These are phyloP conservation scores for Salicornia ramosissima DNA, from an alignment of 148 eudicot species.

Conservation along the genomic window DNA sequence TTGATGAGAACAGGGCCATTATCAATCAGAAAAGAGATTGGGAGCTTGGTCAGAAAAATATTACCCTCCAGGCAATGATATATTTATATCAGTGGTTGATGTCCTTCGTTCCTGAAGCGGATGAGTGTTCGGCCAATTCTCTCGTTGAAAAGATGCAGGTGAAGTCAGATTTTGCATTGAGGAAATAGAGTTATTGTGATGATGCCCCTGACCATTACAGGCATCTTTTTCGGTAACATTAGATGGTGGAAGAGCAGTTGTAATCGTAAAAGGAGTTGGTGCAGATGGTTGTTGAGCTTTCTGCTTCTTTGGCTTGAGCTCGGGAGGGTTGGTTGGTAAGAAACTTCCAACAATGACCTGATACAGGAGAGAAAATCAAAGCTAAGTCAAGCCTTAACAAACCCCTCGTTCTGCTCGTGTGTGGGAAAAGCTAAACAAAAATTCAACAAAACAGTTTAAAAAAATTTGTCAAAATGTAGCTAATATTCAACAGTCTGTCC, in stretches of 20 bases:
- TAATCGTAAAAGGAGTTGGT: conserved; percentile 28
- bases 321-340: conserved; percentile 37
- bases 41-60: not conserved
- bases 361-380: conserved; percentile 4
- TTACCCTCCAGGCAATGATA: conserved; percentile 50
- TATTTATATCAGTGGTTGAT: conserved; percentile 40
- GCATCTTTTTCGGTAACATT: conserved; percentile 29
- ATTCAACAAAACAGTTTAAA: not conserved
- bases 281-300: conserved; percentile 25
- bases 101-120: conserved; percentile 36
- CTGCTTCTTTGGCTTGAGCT: conserved; percentile 41
- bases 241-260: conserved; percentile 23
- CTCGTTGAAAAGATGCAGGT: conserved; percentile 29
- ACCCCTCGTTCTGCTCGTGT: not conserved
- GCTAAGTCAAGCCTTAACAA: not conserved
- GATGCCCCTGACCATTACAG: conserved; percentile 34
- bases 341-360: conserved; percentile 49
- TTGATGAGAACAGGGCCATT: not conserved
- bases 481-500: not conserved
- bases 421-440: not conserved
- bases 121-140: conserved; percentile 34
- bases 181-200: conserved; percentile 20
- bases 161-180: conserved; percentile 24
- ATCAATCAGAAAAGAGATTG: not conserved
- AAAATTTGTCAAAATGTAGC: not conserved